Evolutionary conservation across 2,329 filamentous ascomycete species (phyloP).

Genomic region (Sporothrix humicola): DNA sequence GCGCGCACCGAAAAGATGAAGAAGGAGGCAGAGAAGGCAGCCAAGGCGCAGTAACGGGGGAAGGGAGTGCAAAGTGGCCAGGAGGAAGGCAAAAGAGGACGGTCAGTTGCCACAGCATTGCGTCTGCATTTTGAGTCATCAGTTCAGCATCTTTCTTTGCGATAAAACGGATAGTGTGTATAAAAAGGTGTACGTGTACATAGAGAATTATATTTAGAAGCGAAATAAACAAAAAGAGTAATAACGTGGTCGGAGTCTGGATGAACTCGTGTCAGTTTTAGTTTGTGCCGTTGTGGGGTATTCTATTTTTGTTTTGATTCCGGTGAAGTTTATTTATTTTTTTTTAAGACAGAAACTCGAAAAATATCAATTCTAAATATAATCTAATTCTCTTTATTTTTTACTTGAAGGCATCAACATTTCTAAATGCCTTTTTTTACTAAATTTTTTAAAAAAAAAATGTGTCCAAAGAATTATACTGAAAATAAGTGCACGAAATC

Average conservation of each 20-base stretch:
- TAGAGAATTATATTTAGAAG: conserved; percentile 6
- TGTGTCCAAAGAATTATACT: no score
- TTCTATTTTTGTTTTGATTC: neutral
- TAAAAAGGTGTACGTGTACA: neutral
- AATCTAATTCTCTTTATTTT: neutral
- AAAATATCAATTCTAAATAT: neutral
- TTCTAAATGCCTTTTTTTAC: no score
- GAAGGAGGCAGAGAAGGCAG: conserved; percentile 59
- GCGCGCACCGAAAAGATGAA: conserved; percentile 80
- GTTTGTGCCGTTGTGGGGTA: neutral
- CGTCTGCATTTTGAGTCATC: neutral
- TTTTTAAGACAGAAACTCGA: neutral
- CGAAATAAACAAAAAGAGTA: neutral
- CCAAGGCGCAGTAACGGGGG: conserved; percentile 38
- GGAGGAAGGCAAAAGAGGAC: neutral
- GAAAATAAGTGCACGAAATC: no score
- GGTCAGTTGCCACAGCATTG: neutral
- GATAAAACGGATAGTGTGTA: neutral
- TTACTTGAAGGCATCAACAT: neutral
- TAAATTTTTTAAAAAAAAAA: no score
- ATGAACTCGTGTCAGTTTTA: neutral
- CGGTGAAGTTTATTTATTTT: neutral
- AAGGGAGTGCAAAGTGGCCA: no score
- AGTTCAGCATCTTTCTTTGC: conserved; percentile 3
- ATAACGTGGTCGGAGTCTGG: neutral